Base-by-base conservation (phyloP, 208 protist genomes). In the Leishmania braziliensis region DNA sequence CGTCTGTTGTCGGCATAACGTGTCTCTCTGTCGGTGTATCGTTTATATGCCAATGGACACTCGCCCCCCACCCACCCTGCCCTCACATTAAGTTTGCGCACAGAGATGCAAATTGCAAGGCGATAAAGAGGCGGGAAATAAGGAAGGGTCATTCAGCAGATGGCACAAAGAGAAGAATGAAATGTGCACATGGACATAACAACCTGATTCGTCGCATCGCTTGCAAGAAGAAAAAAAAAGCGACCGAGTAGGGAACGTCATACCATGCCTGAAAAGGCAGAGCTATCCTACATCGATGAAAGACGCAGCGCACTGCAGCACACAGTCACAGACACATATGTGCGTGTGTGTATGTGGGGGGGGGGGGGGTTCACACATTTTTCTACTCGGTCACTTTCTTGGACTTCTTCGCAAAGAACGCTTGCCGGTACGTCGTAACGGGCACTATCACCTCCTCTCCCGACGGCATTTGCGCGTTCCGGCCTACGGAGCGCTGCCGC, bases 401-500 rank as follows among this genome's bases (percentile, higher is more conserved):
- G 8, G 23, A 5, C 36, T 65, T 72, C 54, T 66, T 72, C 12
- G 58, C 60, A 9, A 79, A 75, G 46, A 82, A 85, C 16, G 58
- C 62, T 16, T 81, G 56, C 33, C 76, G 81, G 53, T 69, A 81
- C 46, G 5, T 36, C 36, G 82, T 85, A 1, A 63, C 56, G 20
- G 82, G 82, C 65, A 66, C 46, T 48, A 71, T 43, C 39, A 48
- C 2, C 9, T 33, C 76, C 20, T 5, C 77, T 1, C 46, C 43
- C 3, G 26, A 48, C 18, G 54, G 33, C 43, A 56, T 29, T 48
- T 71, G 53, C 6, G 16, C 46, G 39, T 62, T 50, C 20, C 85
- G 69, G 51, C 88, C 87, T 58, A 86, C 73, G 46, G 33, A 81
- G 29, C 86, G 78, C 48, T 90, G 80, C 70, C 77, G 83, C 62